Evolutionary conservation across 306 rosid species (phyloP).

Genomic region (Cicer cuneatum): DNA sequence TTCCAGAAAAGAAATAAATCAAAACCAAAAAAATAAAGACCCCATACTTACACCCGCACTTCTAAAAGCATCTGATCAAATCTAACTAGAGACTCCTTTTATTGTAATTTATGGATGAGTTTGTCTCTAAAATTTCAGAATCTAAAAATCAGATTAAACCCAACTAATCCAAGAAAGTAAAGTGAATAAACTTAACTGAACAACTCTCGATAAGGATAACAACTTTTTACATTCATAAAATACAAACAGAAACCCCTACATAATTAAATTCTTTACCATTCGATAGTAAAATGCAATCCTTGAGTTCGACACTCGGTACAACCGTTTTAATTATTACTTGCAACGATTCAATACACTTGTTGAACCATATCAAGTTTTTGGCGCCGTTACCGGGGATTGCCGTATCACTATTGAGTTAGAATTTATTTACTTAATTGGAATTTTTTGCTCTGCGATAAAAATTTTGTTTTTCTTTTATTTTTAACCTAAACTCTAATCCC

Average conservation of each 20-base stretch:
- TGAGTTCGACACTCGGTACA: too few relatives aligned
- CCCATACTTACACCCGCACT: neutral
- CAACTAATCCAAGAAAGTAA: neutral
- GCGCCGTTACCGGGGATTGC: too few relatives aligned
- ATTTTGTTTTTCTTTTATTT: too few relatives aligned
- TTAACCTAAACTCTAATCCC: too few relatives aligned
- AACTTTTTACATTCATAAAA: neutral
- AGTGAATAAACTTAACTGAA: neutral
- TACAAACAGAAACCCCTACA: neutral
- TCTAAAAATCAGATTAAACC: neutral
- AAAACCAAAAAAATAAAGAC: neutral
- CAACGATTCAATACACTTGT: too few relatives aligned
- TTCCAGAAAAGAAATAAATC: neutral
- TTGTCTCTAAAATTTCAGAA: neutral
- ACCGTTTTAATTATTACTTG: too few relatives aligned
- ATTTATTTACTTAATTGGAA: too few relatives aligned
- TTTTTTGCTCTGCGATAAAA: too few relatives aligned
- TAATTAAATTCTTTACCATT: neutral
- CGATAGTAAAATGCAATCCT: too few relatives aligned
- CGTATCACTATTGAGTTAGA: too few relatives aligned
- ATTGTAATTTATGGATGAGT: neutral
- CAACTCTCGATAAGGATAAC: neutral
- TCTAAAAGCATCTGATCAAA: neutral
- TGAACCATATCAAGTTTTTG: too few relatives aligned
- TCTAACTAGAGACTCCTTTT: neutral